A percentile compares a stretch with the other conserved stretches of the same genome.
phyloP scores from a whole-genome alignment of 176 grass and related monocot species.

The Zoysia pacifica region DNA sequence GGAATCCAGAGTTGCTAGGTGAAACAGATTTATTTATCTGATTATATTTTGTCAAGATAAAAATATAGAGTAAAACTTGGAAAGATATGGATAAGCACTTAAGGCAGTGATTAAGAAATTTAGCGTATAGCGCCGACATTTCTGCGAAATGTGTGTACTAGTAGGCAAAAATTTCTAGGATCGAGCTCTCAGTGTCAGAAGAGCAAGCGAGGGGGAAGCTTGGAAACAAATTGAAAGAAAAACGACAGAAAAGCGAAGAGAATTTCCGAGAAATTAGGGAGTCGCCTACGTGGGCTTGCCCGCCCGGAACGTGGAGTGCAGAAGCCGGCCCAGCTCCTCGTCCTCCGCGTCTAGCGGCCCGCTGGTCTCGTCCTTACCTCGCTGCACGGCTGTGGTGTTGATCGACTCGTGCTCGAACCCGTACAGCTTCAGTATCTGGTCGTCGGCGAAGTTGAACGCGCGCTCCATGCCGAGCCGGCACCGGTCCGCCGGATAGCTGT shows the following conservation, averaged over 20 bases:
- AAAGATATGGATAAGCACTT: not conserved
- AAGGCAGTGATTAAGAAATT: too few species aligned
- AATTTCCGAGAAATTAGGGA: not conserved
- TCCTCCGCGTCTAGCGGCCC: slow-evolving; percentile 59
- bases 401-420: slow-evolving; percentile 74
- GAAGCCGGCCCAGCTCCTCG: slow-evolving; percentile 50
- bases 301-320: slow-evolving; percentile 64
- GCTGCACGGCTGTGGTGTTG: slow-evolving; percentile 50
- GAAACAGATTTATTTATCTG: too few species aligned
- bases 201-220: not conserved
- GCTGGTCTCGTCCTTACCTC: slow-evolving; percentile 54
- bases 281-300: slow-evolving; percentile 31
- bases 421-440: slow-evolving; percentile 77
- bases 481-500: slow-evolving; percentile 61
- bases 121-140: too few species aligned
- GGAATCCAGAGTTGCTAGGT: too few species aligned
- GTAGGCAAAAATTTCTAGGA: not conserved
- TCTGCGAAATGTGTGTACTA: not conserved
- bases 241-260: not conserved
- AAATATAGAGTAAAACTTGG: not conserved
- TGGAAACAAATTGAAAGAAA: not conserved
- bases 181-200: not conserved
- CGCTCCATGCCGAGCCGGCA: slow-evolving; percentile 75
- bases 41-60: too few species aligned
- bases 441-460: slow-evolving; percentile 85